Conservation (phyloP, 495 filamentous ascomycete species). For the Hypomontagnella submonticulosa region DNA sequence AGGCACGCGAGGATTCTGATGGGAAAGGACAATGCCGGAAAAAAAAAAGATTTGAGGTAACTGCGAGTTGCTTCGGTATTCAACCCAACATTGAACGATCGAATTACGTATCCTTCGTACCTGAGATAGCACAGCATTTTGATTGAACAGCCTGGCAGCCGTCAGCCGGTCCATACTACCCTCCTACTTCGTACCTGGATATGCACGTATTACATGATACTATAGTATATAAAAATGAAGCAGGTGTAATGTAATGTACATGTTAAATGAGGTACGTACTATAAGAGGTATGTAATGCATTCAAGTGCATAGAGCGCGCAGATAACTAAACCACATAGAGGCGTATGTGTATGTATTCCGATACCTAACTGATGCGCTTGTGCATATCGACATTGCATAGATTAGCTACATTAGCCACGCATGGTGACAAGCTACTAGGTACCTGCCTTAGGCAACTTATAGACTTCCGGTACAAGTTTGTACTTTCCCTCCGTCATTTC, state of each 20-base stretch:
- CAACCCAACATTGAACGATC: constrained; percentile 9
- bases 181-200: constrained; percentile 38
- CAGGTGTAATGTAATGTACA: constrained; percentile 22
- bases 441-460: constrained; percentile 1
- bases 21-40: background rate
- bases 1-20: constrained; percentile 24
- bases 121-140: constrained; percentile 24
- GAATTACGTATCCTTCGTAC: constrained; percentile 31
- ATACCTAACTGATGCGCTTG: constrained; percentile 1
- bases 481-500: constrained; percentile 7
- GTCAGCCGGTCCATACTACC: constrained; percentile 38
- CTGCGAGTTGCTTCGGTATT: background rate
- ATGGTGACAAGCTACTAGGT: background rate
- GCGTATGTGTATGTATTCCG: background rate
- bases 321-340: background rate
- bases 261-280: constrained; percentile 4
- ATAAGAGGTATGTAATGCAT: constrained; percentile 4
- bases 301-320: background rate
- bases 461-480: background rate
- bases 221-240: constrained; percentile 4
- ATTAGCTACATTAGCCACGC: background rate
- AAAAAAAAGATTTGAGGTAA: background rate
- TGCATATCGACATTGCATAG: background rate
- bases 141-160: constrained; percentile 19
- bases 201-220: constrained; percentile 36